Evolutionary conservation across 2,329 filamentous ascomycete genomes (phyloP), one percentile per base, ranked within the genome.

Genomic region (Pyrenochaeta sp.): DNA sequence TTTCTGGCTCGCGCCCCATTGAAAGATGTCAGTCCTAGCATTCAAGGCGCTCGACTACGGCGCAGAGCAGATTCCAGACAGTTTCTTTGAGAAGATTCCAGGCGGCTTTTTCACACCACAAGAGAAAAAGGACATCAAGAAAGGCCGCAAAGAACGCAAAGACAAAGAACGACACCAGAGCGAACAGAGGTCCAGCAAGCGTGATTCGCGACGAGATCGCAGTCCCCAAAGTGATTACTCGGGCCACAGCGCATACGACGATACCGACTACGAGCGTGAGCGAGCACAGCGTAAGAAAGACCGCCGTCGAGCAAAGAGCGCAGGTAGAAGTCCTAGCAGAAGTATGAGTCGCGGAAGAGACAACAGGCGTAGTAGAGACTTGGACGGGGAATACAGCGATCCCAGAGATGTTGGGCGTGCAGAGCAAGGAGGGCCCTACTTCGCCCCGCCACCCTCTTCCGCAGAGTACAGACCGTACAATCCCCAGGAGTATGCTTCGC

Each of bases 21-120:
- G 58, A 59, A 69, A 54, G 18, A 75, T 75, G 73, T 66, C 72
- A 41, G 66, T 67, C 29, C 68, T 77, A 44, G 74, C 72, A 29
- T 67, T 76, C 49, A 75, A 75, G 56, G 74, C 74, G n/a, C 61
- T 77, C 27, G 64, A 63, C 51, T 72, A 72, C 64, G 74, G 73
- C 52, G 74, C 71, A 37, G 72, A 75, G 51, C 69, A 68, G 58
- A 73, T 76, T 50, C 74, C 74, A 31, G 74, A 77, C 68, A 71
- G 60, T 45, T 60, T 74, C 51, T 76, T 75, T 45, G 71, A 77
- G 35, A 66, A 67, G 20, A 67, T 76, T 17, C 74, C 74, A 40
- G 74, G 73, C 36, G 72, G 72, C 51, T 76, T 66, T 58, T 77
- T 75, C 56, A 74, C 62, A 6, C 65, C 72, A 2, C 50, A 56